Evolutionary conservation across 2,329 filamentous ascomycete species (phyloP).

Genomic region (Alternaria brassicicola): DNA sequence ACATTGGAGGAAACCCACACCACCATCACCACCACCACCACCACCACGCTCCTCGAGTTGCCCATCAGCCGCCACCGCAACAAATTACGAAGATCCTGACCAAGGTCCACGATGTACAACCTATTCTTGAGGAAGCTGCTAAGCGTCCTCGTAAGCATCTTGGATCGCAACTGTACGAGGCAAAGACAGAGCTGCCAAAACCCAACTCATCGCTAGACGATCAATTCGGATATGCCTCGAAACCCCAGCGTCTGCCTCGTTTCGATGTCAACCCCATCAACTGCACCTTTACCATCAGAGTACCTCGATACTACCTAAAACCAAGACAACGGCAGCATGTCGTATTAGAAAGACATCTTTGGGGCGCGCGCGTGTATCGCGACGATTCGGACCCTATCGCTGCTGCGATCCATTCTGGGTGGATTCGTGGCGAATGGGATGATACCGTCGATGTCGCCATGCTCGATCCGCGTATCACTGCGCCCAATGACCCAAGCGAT

Average conservation of each 20-base stretch:
- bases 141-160: constrained; percentile 77
- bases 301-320: constrained; percentile 79
- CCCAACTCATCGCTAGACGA: constrained; percentile 53
- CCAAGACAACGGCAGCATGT: constrained; percentile 78
- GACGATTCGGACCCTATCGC: constrained; percentile 95
- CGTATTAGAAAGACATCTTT: constrained; percentile 77
- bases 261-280: constrained; percentile 78
- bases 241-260: constrained; percentile 74
- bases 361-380: constrained; percentile 94
- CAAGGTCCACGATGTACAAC: constrained; percentile 60
- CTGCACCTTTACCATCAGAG: constrained; percentile 86
- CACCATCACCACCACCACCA: constrained; percentile 43
- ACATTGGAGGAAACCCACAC: constrained; percentile 46
- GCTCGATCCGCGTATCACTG: constrained; percentile 63
- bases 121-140: constrained; percentile 73
- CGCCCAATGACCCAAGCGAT: constrained; percentile 51
- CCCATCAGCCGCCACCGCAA: constrained; percentile 27
- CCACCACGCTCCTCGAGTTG: constrained; percentile 40
- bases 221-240: constrained; percentile 64
- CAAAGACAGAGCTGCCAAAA: constrained; percentile 61
- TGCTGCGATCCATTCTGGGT: constrained; percentile 90
- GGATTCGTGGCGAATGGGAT: constrained; percentile 87
- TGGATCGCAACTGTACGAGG: constrained; percentile 81
- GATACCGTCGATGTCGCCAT: constrained; percentile 75
- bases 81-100: constrained; percentile 65